Percentiles rank a stretch among this genome's conserved stretches.
phyloP scores from a whole-genome alignment of 2,329 filamentous ascomycete genomes.

The Microcyclospora tardicrescens region DNA sequence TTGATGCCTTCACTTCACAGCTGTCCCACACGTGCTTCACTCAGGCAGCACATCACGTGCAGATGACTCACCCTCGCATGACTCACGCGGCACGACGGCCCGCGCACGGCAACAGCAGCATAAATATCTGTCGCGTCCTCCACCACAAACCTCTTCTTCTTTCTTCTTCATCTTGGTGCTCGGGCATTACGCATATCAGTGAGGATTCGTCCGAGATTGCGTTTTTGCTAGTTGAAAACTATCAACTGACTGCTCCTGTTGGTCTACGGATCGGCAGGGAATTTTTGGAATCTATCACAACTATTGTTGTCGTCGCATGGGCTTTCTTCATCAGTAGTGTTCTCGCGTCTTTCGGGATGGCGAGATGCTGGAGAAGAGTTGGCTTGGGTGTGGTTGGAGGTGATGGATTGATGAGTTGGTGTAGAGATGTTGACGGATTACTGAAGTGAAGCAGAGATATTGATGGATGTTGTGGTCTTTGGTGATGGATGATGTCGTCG shows the following conservation, averaged over 20 bases:
- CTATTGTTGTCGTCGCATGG: neutral
- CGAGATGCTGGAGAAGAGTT: constrained; percentile 10
- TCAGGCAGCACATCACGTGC: neutral
- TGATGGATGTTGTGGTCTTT: too few relatives aligned
- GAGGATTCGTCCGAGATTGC: constrained; percentile 77
- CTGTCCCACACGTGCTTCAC: neutral
- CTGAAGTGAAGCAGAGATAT: too few relatives aligned
- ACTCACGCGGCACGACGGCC: too few relatives aligned
- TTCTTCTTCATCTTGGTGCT: constrained; percentile 51
- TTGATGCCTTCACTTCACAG: neutral
- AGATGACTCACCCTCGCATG: neutral
- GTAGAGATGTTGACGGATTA: too few relatives aligned
- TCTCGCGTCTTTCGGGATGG: constrained; percentile 3
- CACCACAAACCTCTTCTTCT: constrained; percentile 18
- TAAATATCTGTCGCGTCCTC: constrained; percentile 2
- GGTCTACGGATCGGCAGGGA: constrained; percentile 59
- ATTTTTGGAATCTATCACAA: constrained; percentile 51
- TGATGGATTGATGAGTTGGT: too few relatives aligned
- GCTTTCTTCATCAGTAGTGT: constrained; percentile 13
- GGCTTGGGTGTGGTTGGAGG: neutral
- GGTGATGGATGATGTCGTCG: too few relatives aligned
- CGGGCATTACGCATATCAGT: constrained; percentile 72
- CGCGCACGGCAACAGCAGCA: neutral
- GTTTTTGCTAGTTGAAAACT: constrained; percentile 90
- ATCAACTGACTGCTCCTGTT: constrained; percentile 62